These are phyloP conservation scores for Hemileccinum impolitum DNA, from an alignment of 768 basidiomycete genomes.

Conservation along the genomic window DNA sequence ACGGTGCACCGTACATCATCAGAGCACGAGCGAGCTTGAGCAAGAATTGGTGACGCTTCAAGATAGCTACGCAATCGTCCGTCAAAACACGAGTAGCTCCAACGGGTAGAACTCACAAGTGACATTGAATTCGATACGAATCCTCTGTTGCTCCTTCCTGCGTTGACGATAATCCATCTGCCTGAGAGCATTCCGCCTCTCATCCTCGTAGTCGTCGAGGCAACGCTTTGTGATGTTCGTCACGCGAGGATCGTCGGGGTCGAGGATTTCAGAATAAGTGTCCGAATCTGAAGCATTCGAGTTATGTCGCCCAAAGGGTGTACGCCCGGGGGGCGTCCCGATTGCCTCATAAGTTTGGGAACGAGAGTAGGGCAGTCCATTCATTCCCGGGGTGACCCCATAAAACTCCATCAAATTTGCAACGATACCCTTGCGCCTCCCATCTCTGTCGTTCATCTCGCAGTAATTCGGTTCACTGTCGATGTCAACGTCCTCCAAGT, in stretches of 20 bases:
- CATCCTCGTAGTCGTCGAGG: slow-evolving; percentile 57
- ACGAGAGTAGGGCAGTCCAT: slow-evolving; percentile 26
- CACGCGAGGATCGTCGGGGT: slow-evolving; percentile 70
- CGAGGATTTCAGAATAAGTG: slow-evolving; percentile 50
- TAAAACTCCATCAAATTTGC: slow-evolving; percentile 33
- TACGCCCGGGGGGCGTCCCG: slow-evolving; percentile 8
- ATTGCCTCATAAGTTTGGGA: slow-evolving; percentile 16
- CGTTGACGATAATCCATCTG: slow-evolving; percentile 67
- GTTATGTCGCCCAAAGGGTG: slow-evolving; percentile 32
- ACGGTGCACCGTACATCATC: slow-evolving; percentile 91
- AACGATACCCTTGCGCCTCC: slow-evolving; percentile 25
- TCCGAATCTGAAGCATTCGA: slow-evolving; percentile 43
- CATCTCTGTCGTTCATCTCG: slow-evolving; percentile 23
- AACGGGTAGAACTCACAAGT: slow-evolving; percentile 46
- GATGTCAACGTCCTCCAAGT: slow-evolving; percentile 20
- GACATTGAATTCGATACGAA: slow-evolving; percentile 73
- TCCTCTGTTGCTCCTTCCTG: slow-evolving; percentile 59
- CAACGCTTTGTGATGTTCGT: slow-evolving; percentile 52
- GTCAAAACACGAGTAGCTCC: slow-evolving; percentile 1
- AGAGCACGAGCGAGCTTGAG: slow-evolving; percentile 81
- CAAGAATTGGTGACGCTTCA: slow-evolving; percentile 81
- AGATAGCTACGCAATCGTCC: slow-evolving; percentile 50
- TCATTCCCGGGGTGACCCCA: slow-evolving; percentile 18
- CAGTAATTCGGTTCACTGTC: slow-evolving; percentile 11
- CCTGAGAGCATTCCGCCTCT: slow-evolving; percentile 57